Base-by-base conservation (phyloP, 139 green algal genomes). In the Marvania coccoides region DNA sequence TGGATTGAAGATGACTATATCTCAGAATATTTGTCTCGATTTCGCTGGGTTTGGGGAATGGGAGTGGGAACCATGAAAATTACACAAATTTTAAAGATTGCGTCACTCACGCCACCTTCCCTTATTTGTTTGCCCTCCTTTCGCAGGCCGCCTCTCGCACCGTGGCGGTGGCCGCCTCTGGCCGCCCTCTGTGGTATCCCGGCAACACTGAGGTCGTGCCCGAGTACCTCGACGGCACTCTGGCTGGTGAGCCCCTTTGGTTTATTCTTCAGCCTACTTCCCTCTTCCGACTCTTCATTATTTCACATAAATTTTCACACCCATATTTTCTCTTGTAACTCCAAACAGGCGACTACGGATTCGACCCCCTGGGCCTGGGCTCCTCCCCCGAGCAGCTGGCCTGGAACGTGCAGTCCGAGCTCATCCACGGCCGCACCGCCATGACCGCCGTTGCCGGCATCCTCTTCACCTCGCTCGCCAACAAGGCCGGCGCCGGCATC, bases 291-390 rank as follows among this genome's bases (percentile, higher is more conserved):
- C 19, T 51, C 19, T 51, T 51, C 19, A 19, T 19, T 51, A 19
- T 51, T 19, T 51, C 19, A 51, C 19, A 51, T 51, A 28, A 28
- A 51, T 51, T 51, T 51, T 51, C 19, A 51, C 42, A 19, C 42
- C 42, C 19, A 51, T n/a, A n/a, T 12, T 9, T 28, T 59, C 12
- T 9, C 37, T 12, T 12, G 30, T 59, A 12, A 59, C 48, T 12
- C 12, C 12, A 59, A 40, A 28, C 12, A 59, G 59, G 59, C 42
- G 61, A 76, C 62, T 67, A 66, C 42, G 72, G 91, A 19, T 98
- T 96, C 69, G 94, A 99, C 78, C 94, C 94, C 23, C 77, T 98
- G n/a, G 76, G 75, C 19, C 81, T 99, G n/a, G 87, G 68, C 48
- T 79, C 76, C 19, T 61, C 77, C 36, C 72, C 77, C 19, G 79